These are phyloP conservation scores for Ormosia emarginata DNA, from an alignment of 306 rosid species.

Conservation along the genomic window DNA sequence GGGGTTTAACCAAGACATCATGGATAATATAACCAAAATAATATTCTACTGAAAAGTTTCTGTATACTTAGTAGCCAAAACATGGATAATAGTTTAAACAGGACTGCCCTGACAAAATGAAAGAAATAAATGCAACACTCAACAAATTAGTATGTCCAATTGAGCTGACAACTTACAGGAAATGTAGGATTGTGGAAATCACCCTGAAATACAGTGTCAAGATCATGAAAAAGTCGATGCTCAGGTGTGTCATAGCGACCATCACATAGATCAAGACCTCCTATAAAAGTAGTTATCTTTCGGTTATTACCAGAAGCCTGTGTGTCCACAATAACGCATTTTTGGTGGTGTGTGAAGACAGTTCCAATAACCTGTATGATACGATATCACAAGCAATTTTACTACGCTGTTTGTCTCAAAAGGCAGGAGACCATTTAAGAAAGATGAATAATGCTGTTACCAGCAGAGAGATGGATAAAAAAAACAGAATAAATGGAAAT, in stretches of 20 bases:
- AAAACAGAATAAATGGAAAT: background rate
- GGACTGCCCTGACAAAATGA: background rate
- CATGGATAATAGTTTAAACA: background rate
- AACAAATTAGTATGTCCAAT: background rate
- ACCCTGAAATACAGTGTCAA: conserved; percentile 53
- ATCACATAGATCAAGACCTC: conserved; percentile 95
- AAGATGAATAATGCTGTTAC: background rate
- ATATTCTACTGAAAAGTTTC: background rate
- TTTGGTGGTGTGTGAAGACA: conserved; percentile 93
- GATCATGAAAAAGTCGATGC: conserved; percentile 77
- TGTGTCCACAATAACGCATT: conserved; percentile 87
- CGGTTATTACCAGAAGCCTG: conserved; percentile 76
- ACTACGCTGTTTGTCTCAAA: conserved; percentile 6
- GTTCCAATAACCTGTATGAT: conserved; percentile 73
- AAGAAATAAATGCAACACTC: background rate
- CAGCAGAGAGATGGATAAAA: background rate
- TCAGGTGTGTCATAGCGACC: conserved; percentile 98
- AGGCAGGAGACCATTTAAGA: background rate
- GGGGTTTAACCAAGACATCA: conserved; percentile 4
- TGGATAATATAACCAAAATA: background rate
- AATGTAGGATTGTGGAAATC: conserved; percentile 85
- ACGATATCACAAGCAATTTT: conserved; percentile 30
- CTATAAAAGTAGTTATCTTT: conserved; percentile 81
- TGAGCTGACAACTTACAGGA: conserved; percentile 59
- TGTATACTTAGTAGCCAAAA: background rate